phyloP scores from a whole-genome alignment of 208 protist species.

The Crithidia bombi region DNA sequence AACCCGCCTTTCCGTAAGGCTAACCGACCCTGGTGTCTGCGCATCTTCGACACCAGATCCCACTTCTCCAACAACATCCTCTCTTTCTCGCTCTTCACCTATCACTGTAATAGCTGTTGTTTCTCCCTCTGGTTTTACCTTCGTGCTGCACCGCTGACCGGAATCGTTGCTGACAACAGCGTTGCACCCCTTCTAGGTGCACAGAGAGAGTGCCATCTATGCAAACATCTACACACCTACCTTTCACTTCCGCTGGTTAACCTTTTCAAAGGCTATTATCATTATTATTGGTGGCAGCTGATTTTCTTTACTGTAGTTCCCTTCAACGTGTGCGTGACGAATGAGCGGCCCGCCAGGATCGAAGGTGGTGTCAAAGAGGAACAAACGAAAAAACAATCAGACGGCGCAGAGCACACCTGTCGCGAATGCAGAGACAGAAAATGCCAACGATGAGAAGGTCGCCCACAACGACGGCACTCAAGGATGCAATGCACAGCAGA shows the following conservation, averaged over 20 bases:
- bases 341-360: slow-evolving; percentile 29
- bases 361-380: slow-evolving; percentile 23
- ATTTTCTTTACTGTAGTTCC: not conserved
- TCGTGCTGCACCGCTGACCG: too few species aligned
- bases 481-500: not conserved
- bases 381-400: slow-evolving; percentile 12
- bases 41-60: too few species aligned
- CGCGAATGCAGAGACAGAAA: not conserved
- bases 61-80: too few species aligned
- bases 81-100: too few species aligned
- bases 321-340: not conserved
- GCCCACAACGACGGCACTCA: not conserved
- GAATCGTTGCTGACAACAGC: too few species aligned
- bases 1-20: too few species aligned
- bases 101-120: too few species aligned
- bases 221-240: not conserved
- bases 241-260: not conserved
- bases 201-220: not conserved
- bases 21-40: too few species aligned
- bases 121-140: too few species aligned
- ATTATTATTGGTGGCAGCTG: too few species aligned
- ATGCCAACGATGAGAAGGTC: not conserved
- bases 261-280: not conserved
- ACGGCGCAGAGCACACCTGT: not conserved
- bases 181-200: too few species aligned